Base-by-base conservation (phyloP, 495 filamentous ascomycete genomes). In the Elasticomyces elasticus region DNA sequence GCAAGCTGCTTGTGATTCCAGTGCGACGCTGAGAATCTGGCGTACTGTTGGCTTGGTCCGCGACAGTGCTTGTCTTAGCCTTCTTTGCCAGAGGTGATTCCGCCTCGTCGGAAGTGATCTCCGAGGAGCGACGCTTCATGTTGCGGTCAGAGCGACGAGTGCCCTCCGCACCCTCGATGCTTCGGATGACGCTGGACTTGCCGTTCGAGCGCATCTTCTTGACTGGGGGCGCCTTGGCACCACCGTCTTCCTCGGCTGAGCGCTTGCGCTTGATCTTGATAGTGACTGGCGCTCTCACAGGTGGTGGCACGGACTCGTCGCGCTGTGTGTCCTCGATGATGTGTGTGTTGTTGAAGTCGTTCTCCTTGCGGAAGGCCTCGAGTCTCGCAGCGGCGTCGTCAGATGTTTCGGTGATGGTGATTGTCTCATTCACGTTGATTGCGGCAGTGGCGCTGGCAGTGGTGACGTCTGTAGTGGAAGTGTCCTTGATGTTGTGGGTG, bases 61-160 rank as follows among this genome's bases (percentile, higher is more conserved):
- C 25, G 25, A 23, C 12, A 5, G 22, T n/a, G 17, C 19, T 22
- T 33, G 7, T 22, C 49, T 38, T 51, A 2, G 49, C 3, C 49
- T 40, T 51, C 33, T 51, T 51, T 2, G 49, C 9, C 13, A 51
- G 33, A 11, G 49, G 49, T n/a, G 49, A 40, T 13, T 51, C 49
- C 2, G 27, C 2, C 49, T 51, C 30, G 11, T 51, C 49, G 9
- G 11, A 15, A n/a, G 25, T 27, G 4, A 13, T 13, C 17, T 49
- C 46, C 17, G n/a, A 2, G 23, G 42, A 17, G 17, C 9, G n/a
- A n/a, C 30, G 46, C 13, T 49, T 49, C 11, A 10, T 2, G 24
- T 11, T 26, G 17, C 17, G n/a, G 11, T 10, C 17, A 27, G 26
- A 49, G 25, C 46, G 30, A n/a, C 46, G 46, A 20, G 26, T 30